A percentile compares a stretch with the other conserved stretches of the same genome.
Evolutionary conservation across 345 rosid species (phyloP).

Genomic region (Gossypium ekmanianum): DNA sequence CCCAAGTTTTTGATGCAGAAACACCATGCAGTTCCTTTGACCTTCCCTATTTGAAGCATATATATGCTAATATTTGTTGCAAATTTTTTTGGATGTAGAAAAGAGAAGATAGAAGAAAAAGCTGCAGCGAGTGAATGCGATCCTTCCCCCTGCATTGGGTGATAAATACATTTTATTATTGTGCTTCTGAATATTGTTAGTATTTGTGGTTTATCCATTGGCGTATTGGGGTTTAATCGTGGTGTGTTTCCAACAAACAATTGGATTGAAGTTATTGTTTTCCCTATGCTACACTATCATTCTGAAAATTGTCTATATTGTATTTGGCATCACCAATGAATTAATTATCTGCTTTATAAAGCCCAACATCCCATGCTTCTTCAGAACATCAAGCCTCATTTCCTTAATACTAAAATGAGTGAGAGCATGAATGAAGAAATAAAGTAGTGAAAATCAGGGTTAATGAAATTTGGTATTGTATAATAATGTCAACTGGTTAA

Average conservation of each 20-base stretch:
- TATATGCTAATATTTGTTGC: background rate
- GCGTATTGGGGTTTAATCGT: constrained; percentile 12
- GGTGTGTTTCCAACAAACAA: constrained; percentile 30
- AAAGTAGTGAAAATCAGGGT: too few relatives aligned
- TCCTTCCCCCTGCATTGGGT: constrained; percentile 16
- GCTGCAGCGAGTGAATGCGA: background rate
- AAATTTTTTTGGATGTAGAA: constrained; percentile 22
- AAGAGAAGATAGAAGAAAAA: constrained; percentile 12
- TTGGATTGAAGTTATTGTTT: constrained; percentile 22
- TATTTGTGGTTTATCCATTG: constrained; percentile 22
- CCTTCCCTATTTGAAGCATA: background rate
- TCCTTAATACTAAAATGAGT: too few relatives aligned
- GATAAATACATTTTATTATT: constrained; percentile 1
- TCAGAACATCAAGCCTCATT: too few relatives aligned
- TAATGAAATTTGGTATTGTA: too few relatives aligned
- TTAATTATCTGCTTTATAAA: too few relatives aligned
- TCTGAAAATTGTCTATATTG: too few relatives aligned
- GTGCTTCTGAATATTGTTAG: constrained; percentile 22
- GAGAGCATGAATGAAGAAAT: too few relatives aligned
- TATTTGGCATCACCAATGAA: too few relatives aligned
- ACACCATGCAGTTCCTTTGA: background rate
- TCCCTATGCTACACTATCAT: background rate
- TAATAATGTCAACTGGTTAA: too few relatives aligned
- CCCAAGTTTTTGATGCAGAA: constrained; percentile 1
- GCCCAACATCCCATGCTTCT: too few relatives aligned